These are phyloP conservation scores for Pelargonium cotyledonis DNA, from an alignment of 441 rosid genomes.

Conservation along the genomic window DNA sequence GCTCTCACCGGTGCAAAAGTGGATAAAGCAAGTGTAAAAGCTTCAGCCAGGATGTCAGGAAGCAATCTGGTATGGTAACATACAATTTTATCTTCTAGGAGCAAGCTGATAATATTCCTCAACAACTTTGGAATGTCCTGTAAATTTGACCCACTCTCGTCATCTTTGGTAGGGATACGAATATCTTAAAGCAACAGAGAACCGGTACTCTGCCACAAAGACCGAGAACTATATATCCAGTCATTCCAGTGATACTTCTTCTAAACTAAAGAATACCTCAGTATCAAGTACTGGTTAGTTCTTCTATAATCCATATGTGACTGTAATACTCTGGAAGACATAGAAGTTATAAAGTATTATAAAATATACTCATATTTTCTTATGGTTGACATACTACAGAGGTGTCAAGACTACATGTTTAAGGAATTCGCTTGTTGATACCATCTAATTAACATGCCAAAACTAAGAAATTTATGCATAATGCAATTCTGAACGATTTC, in stretches of 20 bases:
- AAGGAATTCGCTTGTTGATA: background rate
- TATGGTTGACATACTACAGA: too few species aligned
- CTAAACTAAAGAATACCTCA: slow-evolving; percentile 26
- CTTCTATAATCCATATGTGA: background rate
- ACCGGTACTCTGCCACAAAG: slow-evolving; percentile 19
- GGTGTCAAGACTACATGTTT: too few species aligned
- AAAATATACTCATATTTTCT: background rate
- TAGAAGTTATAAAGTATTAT: background rate
- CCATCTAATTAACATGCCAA: slow-evolving; percentile 3
- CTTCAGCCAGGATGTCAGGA: slow-evolving; percentile 23
- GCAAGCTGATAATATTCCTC: slow-evolving; percentile 4
- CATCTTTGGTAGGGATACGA: slow-evolving; percentile 29
- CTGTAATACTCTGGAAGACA: background rate
- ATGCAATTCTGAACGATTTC: background rate
- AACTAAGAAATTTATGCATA: background rate
- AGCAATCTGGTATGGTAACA: slow-evolving; percentile 19
- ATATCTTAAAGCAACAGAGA: slow-evolving; percentile 15
- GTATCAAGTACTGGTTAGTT: slow-evolving; percentile 39
- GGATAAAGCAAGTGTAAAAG: slow-evolving; percentile 27
- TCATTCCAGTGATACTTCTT: slow-evolving; percentile 20
- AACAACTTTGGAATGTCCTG: background rate
- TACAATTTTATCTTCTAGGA: background rate
- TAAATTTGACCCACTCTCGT: slow-evolving; percentile 1
- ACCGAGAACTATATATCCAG: slow-evolving; percentile 17
- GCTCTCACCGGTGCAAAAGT: slow-evolving; percentile 23